Evolutionary conservation across 306 rosid genomes (phyloP).

Genomic region (Cicer bijugum): DNA sequence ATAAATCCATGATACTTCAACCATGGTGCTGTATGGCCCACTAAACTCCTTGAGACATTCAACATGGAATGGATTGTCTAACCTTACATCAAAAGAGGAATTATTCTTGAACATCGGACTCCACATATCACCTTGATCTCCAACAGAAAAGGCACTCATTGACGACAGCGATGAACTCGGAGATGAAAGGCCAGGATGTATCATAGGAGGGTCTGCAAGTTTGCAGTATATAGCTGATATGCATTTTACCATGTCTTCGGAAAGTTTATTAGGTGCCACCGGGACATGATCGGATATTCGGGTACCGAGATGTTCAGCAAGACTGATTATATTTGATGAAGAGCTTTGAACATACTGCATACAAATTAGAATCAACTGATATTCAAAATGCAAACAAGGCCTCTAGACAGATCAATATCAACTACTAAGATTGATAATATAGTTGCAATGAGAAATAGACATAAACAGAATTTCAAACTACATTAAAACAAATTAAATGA

Average conservation of each 20-base stretch:
- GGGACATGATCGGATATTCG: conserved; percentile 79
- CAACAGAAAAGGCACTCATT: conserved; percentile 70
- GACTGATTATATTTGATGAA: conserved; percentile 74
- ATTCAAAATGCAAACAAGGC: conserved; percentile 45
- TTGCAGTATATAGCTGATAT: conserved; percentile 89
- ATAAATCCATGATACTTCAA: conserved; percentile 91
- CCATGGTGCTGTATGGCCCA: conserved; percentile 97
- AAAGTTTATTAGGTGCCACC: conserved; percentile 73
- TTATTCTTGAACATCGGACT: conserved; percentile 77
- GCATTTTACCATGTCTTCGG: conserved; percentile 96
- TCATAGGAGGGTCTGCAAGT: conserved; percentile 77
- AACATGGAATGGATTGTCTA: conserved; percentile 88
- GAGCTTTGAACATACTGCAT: conserved; percentile 71
- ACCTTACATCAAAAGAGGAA: conserved; percentile 71
- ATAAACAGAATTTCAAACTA: conserved; percentile 15
- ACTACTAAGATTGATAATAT: neutral
- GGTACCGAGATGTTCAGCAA: conserved; percentile 97
- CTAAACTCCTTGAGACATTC: conserved; percentile 95
- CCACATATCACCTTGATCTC: conserved; percentile 79
- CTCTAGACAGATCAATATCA: conserved; percentile 8
- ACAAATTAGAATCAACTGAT: conserved; percentile 34
- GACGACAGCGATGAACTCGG: conserved; percentile 87
- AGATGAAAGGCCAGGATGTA: conserved; percentile 76
- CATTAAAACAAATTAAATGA: neutral
- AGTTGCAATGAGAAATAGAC: neutral